Percentiles rank a stretch among this genome's conserved stretches.
Evolutionary conservation across 225 moss, liverwort and hornwort genomes (phyloP).

Genomic region (Physcomitrium patens): DNA sequence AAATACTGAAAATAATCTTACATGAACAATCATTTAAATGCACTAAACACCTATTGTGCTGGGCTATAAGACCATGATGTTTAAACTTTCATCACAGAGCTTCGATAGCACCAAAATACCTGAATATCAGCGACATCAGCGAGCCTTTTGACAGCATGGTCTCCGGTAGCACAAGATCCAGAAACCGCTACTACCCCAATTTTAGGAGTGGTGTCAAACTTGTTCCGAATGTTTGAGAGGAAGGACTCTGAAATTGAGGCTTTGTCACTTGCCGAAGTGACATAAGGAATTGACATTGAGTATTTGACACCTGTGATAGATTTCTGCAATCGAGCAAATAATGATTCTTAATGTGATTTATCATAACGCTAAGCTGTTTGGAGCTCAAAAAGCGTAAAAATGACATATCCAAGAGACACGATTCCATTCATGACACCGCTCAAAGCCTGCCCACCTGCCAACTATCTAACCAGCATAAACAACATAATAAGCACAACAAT

Average conservation of each 20-base stretch:
- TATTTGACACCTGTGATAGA: constrained; percentile 42
- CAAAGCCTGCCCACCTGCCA: neutral
- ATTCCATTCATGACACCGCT: neutral
- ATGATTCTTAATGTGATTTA: neutral
- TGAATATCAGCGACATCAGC: constrained; percentile 45
- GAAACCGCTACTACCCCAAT: constrained; percentile 46
- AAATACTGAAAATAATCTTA: constrained; percentile 7
- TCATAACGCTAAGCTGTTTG: neutral
- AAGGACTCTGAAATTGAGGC: constrained; percentile 47
- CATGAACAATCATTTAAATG: neutral
- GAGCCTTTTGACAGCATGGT: constrained; percentile 57
- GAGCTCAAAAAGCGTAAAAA: neutral
- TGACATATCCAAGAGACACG: neutral
- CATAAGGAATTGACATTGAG: constrained; percentile 53
- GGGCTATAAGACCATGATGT: neutral
- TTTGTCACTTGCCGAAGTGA: constrained; percentile 41
- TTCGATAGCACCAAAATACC: constrained; percentile 33
- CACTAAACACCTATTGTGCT: neutral
- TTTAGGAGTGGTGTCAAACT: constrained; percentile 25
- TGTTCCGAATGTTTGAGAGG: constrained; percentile 32
- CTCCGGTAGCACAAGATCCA: constrained; percentile 52
- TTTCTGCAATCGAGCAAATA: constrained; percentile 38
- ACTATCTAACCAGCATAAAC: neutral
- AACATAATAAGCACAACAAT: neutral
- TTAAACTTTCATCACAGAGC: constrained; percentile 5